These are phyloP conservation scores for Boletellus deceptivus DNA, from an alignment of 1,284 basidiomycete species.

Conservation along the genomic window DNA sequence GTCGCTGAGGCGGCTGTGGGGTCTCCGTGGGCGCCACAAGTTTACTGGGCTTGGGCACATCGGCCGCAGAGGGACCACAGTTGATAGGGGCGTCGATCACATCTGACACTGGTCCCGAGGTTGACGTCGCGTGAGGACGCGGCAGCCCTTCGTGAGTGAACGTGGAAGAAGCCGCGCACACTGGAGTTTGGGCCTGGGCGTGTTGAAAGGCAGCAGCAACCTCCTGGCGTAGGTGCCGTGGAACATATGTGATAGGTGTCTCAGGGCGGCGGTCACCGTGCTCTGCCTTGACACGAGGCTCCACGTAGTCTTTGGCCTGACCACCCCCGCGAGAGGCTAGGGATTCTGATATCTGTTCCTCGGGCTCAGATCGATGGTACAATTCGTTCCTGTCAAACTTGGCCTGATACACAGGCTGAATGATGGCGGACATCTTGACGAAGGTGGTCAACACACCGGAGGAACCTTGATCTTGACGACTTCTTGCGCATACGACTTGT, in stretches of 20 bases:
- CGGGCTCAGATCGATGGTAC: constrained; percentile 77
- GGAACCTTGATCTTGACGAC: constrained; percentile 83
- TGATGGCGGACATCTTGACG: neutral
- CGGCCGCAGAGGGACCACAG: neutral
- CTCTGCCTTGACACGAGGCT: constrained; percentile 21
- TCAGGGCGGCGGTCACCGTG: constrained; percentile 5
- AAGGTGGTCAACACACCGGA: constrained; percentile 51
- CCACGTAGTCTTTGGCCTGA: neutral
- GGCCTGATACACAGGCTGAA: constrained; percentile 42
- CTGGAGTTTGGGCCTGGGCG: constrained; percentile 2
- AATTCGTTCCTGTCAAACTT: constrained; percentile 75
- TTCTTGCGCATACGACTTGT: constrained; percentile 84
- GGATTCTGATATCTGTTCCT: constrained; percentile 36
- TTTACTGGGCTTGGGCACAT: constrained; percentile 7
- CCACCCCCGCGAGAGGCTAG: neutral
- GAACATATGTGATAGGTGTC: constrained; percentile 23
- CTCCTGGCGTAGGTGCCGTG: constrained; percentile 26
- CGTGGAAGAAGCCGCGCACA: neutral
- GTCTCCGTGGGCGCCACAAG: constrained; percentile 17
- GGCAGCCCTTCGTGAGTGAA: neutral
- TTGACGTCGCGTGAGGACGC: neutral
- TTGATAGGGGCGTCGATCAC: neutral
- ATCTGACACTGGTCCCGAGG: constrained; percentile 2
- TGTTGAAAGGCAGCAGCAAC: constrained; percentile 10
- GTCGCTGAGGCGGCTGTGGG: constrained; percentile 6